These are phyloP conservation scores for Stentor coeruleus DNA, from an alignment of 73 alveolate species.

Conservation along the genomic window DNA sequence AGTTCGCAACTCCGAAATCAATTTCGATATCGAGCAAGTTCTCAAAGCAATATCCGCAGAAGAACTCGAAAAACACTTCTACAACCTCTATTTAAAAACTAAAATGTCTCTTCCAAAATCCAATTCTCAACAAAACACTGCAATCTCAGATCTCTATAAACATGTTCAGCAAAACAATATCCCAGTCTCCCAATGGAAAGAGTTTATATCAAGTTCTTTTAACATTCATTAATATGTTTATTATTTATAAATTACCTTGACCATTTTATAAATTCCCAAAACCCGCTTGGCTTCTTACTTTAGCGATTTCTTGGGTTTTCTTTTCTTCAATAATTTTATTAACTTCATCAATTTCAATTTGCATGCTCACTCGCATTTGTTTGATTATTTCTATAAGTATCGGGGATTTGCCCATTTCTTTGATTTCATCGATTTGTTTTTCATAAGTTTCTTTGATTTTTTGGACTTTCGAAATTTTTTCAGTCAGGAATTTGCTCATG, in stretches of 20 bases:
- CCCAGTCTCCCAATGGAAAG: slow-evolving; percentile 20
- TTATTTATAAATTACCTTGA: too few species aligned
- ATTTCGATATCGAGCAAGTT: slow-evolving; percentile 10
- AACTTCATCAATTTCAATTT: background rate
- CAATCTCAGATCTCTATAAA: background rate
- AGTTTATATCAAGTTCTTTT: too few species aligned
- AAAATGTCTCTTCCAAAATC: background rate
- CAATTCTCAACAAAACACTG: background rate
- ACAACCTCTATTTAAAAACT: background rate
- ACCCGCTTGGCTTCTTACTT: too few species aligned
- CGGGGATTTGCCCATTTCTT: background rate
- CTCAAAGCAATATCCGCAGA: slow-evolving; percentile 21
- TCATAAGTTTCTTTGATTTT: background rate
- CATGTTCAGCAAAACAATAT: background rate
- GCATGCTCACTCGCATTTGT: background rate
- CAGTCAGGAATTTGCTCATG: background rate
- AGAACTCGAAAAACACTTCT: slow-evolving; percentile 21
- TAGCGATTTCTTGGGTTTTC: background rate
- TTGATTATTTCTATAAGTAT: background rate
- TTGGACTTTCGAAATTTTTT: background rate
- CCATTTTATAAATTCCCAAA: too few species aligned
- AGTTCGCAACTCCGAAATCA: too few species aligned
- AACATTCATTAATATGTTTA: too few species aligned
- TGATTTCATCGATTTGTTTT: background rate
- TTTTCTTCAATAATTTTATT: background rate